Evolutionary conservation across 805 yeast species (phyloP).

Genomic region (Hyphopichia homilentoma): DNA sequence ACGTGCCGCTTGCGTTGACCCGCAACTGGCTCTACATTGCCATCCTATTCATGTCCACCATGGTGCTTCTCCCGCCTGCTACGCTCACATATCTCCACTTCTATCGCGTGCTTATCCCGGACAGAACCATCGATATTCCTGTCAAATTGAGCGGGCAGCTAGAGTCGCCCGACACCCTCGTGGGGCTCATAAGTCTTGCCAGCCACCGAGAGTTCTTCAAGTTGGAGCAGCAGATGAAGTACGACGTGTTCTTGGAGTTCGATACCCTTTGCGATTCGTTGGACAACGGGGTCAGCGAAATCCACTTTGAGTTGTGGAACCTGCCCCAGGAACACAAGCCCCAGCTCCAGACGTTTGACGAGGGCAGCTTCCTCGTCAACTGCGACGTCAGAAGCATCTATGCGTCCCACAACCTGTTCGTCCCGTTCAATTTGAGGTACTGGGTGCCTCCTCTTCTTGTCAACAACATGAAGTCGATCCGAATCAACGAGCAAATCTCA

Average conservation of each 20-base stretch:
- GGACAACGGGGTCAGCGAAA: too few species aligned
- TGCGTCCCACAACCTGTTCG: conserved; percentile 23
- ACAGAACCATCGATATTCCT: conserved; percentile 13
- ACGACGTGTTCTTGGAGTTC: too few species aligned
- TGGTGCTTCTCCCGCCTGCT: conserved; percentile 32
- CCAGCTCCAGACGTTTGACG: too few species aligned
- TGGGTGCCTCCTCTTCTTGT: conserved; percentile 35
- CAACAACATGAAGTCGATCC: conserved; percentile 8
- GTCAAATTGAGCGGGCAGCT: too few species aligned
- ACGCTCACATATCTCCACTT: conserved; percentile 32
- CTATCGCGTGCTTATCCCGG: conserved; percentile 32
- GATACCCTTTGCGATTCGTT: too few species aligned
- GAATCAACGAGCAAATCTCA: not conserved
- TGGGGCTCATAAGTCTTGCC: too few species aligned
- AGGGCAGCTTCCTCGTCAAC: too few species aligned
- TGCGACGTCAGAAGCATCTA: conserved; percentile 31
- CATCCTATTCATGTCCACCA: conserved; percentile 16
- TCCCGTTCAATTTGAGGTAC: conserved; percentile 34
- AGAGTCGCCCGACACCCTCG: too few species aligned
- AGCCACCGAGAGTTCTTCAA: too few species aligned
- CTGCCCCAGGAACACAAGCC: too few species aligned
- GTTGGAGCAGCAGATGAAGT: too few species aligned
- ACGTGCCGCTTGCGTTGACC: conserved; percentile 16
- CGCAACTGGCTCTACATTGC: conserved; percentile 22
- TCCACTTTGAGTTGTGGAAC: too few species aligned